Conservation (phyloP, 352 stramenopile species). For the Achlya hypogyna region DNA sequence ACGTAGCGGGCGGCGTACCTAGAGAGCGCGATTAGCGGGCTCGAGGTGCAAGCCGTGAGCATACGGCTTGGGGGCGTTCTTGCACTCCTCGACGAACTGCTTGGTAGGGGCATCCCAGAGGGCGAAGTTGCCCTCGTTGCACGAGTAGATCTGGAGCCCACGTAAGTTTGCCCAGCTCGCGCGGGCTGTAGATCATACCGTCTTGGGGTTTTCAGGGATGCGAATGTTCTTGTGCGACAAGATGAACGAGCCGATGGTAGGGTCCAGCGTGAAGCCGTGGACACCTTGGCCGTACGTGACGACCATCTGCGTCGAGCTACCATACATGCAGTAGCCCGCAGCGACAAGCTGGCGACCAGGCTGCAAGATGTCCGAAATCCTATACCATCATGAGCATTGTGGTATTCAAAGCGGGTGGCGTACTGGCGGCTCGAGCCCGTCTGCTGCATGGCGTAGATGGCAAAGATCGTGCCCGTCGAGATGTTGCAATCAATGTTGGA, state of each 20-base stretch:
- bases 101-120: conserved; percentile 92
- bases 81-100: conserved; percentile 82
- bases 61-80: conserved; percentile 63
- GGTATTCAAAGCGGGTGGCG: conserved; percentile 27
- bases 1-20: conserved; percentile 94
- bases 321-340: conserved; percentile 98
- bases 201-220: conserved; percentile 89
- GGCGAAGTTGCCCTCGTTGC: conserved; percentile 97
- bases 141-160: conserved; percentile 87
- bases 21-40: not conserved
- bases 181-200: conserved; percentile 24
- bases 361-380: conserved; percentile 89
- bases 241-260: conserved; percentile 97
- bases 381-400: conserved; percentile 14
- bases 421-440: conserved; percentile 32
- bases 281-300: conserved; percentile 93
- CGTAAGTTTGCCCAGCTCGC: not conserved
- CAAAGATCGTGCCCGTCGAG: conserved; percentile 98
- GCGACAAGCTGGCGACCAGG: conserved; percentile 91
- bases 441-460: conserved; percentile 87
- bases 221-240: conserved; percentile 92
- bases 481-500: conserved; percentile 99
- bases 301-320: conserved; percentile 95
- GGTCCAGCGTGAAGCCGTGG: conserved; percentile 97
- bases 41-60: conserved; percentile 13